Conservation (phyloP, 257 asterid genomes). For the Salvia hispanica region DNA sequence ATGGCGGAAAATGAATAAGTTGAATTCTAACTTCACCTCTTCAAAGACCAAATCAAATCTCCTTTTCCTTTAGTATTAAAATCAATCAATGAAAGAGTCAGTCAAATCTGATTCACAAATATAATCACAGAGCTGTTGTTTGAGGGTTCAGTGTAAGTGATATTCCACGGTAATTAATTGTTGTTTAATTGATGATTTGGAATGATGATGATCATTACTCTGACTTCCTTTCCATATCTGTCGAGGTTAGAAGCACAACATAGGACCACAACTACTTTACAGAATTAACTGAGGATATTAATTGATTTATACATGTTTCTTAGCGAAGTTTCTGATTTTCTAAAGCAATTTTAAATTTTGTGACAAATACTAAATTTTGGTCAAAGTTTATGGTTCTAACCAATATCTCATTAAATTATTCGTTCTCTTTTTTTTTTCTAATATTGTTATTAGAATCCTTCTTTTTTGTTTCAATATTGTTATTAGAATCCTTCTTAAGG, state of each 20-base stretch:
- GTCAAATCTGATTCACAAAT: not conserved
- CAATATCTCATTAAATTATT: too few relatives aligned
- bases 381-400: too few relatives aligned
- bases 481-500: not conserved
- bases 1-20: not conserved
- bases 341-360: too few relatives aligned
- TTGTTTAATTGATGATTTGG: constrained; percentile 31
- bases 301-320: too few relatives aligned
- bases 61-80: not conserved
- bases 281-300: not conserved
- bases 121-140: constrained; percentile 29
- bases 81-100: not conserved
- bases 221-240: constrained; percentile 8
- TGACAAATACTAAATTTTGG: too few relatives aligned
- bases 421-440: too few relatives aligned
- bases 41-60: not conserved
- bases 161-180: constrained; percentile 10
- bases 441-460: too few relatives aligned
- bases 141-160: constrained; percentile 32
- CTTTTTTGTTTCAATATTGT: too few relatives aligned
- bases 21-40: not conserved
- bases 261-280: constrained; percentile 35
- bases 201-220: too few relatives aligned
- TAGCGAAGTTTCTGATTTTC: too few relatives aligned
- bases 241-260: constrained; percentile 23